Base-by-base conservation (phyloP, 2,329 filamentous ascomycete species). In the Rachicladosporium sp. region DNA sequence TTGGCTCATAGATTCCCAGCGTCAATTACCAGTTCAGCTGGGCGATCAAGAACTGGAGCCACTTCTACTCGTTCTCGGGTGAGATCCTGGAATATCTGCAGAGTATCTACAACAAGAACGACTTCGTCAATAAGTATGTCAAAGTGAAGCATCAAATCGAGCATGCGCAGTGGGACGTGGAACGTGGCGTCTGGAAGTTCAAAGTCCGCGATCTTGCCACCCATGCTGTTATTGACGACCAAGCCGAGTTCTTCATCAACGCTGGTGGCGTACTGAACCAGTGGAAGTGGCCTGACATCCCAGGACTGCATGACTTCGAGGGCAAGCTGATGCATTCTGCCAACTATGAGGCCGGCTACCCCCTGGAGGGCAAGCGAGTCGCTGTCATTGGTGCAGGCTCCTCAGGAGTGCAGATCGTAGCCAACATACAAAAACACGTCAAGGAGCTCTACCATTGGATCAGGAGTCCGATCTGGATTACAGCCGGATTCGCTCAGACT, bases 11-110 rank as follows among this genome's bases (percentile, higher is more conserved):
- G 30, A 66, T 69, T 19, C 67, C 66, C 1, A 57, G 57, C 4
- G 65, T 69, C 35, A 64, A 62, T 19, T 70, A 70, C 37, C 67
- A 71, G 41, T 71, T 68, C 44, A 64, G 62, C 5, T 73, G 69
- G 57, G 67, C 67, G 42, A 69, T 68, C 52, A 68, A 57, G 41
- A 49, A 60, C 0, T 70, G 66, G 68, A 62, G 60, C 4, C 61
- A 64, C 9, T 70, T 68, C 49, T 71, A 69, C 48, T 65, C 64
- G 2, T 62, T 62, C 23, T 60, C 63, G 0, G 58, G 62, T 1
- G 67, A 72, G 49, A 72, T 73, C 9, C 66, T 64, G 56, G 50
- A 56, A 11, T 71, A 72, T 41, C 58, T 70, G 43, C 67, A 69
- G 45, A 53, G 51, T 1, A 62, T 70, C 23, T 65, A 61, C 11